Conservation (phyloP, 768 basidiomycete genomes). For the Boletus vinaceobasis region DNA sequence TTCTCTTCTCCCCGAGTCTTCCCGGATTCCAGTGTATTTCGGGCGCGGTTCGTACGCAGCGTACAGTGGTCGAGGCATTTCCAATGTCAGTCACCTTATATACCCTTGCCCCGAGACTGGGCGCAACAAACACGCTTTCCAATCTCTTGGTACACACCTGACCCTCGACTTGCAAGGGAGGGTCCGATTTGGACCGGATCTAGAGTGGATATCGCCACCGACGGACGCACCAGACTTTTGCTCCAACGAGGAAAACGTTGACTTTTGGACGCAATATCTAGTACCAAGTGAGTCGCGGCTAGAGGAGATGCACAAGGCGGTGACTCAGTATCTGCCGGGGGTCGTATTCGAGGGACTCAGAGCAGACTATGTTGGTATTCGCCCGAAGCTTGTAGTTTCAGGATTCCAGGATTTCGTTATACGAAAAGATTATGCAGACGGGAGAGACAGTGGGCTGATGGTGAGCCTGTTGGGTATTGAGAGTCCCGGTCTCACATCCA, state of each 20-base stretch:
- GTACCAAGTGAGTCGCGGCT: slow-evolving; percentile 59
- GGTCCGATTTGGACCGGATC: slow-evolving; percentile 88
- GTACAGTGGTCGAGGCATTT: slow-evolving; percentile 77
- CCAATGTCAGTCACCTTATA: slow-evolving; percentile 68
- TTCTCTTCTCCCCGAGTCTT: slow-evolving; percentile 53
- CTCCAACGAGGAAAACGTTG: slow-evolving; percentile 44
- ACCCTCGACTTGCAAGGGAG: slow-evolving; percentile 83
- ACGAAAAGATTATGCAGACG: slow-evolving; percentile 57
- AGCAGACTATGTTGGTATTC: slow-evolving; percentile 81
- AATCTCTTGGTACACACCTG: slow-evolving; percentile 88
- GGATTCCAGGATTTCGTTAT: slow-evolving; percentile 87
- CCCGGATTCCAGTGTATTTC: slow-evolving; percentile 71
- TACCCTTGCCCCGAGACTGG: slow-evolving; percentile 85
- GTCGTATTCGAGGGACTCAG: slow-evolving; percentile 58
- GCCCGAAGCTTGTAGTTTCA: slow-evolving; percentile 83
- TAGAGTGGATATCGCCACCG: slow-evolving; percentile 77
- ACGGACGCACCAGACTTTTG: slow-evolving; percentile 25
- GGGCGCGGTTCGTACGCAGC: slow-evolving; percentile 85
- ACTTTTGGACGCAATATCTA: slow-evolving; percentile 76
- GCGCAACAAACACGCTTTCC: slow-evolving; percentile 59
- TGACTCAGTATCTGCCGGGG: slow-evolving; percentile 70
- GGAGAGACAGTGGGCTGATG: slow-evolving; percentile 43
- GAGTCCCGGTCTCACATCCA: slow-evolving; percentile 86
- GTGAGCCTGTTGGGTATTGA: slow-evolving; percentile 88
- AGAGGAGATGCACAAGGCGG: slow-evolving; percentile 63